These are phyloP conservation scores for Antitrichia curtipendula DNA, from an alignment of 225 moss, liverwort and hornwort genomes.

Conservation along the genomic window DNA sequence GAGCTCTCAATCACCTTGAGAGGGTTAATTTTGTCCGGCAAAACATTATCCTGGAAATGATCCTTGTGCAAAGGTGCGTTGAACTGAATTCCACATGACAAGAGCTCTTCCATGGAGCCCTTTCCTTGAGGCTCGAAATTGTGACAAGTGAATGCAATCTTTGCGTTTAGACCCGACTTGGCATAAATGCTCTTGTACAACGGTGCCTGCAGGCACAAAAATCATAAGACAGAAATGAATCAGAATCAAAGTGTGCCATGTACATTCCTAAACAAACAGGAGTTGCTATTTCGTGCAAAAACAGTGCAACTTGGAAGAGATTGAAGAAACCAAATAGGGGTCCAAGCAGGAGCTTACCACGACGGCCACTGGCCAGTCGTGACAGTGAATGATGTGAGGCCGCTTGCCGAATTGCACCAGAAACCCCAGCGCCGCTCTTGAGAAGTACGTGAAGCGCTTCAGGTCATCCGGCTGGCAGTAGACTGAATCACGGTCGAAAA, in stretches of 20 bases:
- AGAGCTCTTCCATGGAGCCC: conserved; percentile 27
- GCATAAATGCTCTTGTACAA: conserved; percentile 61
- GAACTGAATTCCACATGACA: conserved; percentile 55
- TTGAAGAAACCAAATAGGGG: not conserved
- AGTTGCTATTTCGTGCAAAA: not conserved
- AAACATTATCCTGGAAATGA: conserved; percentile 63
- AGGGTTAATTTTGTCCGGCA: conserved; percentile 42
- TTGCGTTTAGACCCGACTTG: conserved; percentile 33
- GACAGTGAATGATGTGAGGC: conserved; percentile 79
- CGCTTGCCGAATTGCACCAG: conserved; percentile 63
- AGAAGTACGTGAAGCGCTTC: conserved; percentile 74
- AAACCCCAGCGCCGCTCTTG: conserved; percentile 74
- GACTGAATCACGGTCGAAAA: conserved; percentile 63
- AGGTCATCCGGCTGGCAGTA: conserved; percentile 84
- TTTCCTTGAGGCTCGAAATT: conserved; percentile 89
- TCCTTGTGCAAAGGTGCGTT: conserved; percentile 40
- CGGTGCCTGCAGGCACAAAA: conserved; percentile 43
- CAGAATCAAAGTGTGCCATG: not conserved
- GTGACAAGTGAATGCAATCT: conserved; percentile 84
- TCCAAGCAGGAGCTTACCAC: conserved; percentile 25
- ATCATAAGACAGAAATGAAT: not conserved
- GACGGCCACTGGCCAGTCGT: conserved; percentile 80
- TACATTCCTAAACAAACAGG: not conserved
- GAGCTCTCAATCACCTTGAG: conserved; percentile 40
- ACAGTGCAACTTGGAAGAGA: not conserved